Base-by-base conservation (phyloP, 2,329 filamentous ascomycete species). In the Aschersonia sp. region DNA sequence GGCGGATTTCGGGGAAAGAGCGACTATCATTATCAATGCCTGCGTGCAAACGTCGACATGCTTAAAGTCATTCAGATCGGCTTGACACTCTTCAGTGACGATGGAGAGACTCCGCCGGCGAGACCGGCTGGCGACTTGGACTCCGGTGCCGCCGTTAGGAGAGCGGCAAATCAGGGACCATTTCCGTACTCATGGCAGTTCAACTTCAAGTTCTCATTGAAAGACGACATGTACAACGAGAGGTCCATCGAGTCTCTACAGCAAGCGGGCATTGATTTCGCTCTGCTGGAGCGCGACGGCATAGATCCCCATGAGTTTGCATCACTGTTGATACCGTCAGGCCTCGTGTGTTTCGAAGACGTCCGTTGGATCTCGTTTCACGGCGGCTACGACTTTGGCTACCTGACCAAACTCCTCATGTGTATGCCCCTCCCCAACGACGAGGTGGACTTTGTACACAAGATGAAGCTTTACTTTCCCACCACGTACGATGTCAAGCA, bases 341-440 rank as follows among this genome's bases (percentile, higher is more conserved):
- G 92, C 6, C 75, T 98, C 44, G 88, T 94, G 9, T 84, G 92
- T 58, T 80, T 86, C 54, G 82, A 92, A 40, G 82, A 94, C 50
- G 85, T 96, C 48, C 84, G 88, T 62, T 98, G 92, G 92, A 86
- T 98, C 53, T 94, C 88, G 4, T 97, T 97, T 68, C 92, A 98
- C 64, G 92, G 88, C 31, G 92, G 91, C 51, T 98, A 98, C 66
- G 92, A 98, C 69, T 97, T 98, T 66, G 92, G 89, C 45, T 97
- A 97, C 60, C 73, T 98, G 44, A 89, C 94, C 60, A 98, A 98
- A 68, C 81, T 96, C 50, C 82, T 98, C 63, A 83, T 86, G 49
- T 85, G 85, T 66, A 77, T 82, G 54, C 80, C 84, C 43, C 73
- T 98, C 5, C 92, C 92, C 1, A 85, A 89, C 56, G 88, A 94